Conservation (phyloP, 2,329 filamentous ascomycete species). For the Chaetomium globosum region DNA sequence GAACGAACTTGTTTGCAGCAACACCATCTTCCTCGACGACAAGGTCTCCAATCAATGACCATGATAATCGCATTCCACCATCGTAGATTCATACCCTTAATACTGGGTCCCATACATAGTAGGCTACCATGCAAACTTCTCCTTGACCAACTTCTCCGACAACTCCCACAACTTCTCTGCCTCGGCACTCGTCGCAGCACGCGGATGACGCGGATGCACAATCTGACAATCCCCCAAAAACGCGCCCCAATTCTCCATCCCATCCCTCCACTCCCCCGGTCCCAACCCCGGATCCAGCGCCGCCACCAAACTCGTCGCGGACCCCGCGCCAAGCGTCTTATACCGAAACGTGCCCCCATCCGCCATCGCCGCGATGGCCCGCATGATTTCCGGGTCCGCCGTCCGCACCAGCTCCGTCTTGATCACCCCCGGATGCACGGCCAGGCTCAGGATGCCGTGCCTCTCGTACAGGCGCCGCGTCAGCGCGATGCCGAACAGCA, state of each 20-base stretch:
- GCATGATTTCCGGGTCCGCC: not conserved
- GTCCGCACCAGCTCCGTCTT: not conserved
- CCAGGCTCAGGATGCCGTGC: not conserved
- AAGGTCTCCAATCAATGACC: too few species aligned
- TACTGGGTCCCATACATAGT: too few species aligned
- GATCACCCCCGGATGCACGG: conserved; percentile 6
- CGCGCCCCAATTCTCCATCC: not conserved
- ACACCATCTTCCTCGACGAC: too few species aligned
- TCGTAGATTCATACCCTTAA: too few species aligned
- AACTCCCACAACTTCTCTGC: conserved; percentile 4
- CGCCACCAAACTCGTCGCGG: not conserved
- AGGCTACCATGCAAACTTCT: not conserved
- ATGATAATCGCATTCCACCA: too few species aligned
- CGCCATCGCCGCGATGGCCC: not conserved
- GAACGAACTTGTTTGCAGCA: too few species aligned
- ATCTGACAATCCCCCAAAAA: conserved; percentile 3
- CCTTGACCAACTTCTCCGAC: conserved; percentile 1
- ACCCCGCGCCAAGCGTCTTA: not conserved
- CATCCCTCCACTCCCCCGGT: not conserved
- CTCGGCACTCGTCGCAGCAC: not conserved
- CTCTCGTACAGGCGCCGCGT: not conserved
- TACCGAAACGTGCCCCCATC: not conserved
- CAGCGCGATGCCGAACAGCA: conserved; percentile 3
- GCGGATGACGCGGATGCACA: not conserved
- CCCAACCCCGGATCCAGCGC: not conserved